A percentile compares a stretch with the other conserved stretches of the same genome.
These are phyloP conservation scores for Solanum neorickii DNA, from an alignment of 257 asterid genomes.

Conservation along the genomic window DNA sequence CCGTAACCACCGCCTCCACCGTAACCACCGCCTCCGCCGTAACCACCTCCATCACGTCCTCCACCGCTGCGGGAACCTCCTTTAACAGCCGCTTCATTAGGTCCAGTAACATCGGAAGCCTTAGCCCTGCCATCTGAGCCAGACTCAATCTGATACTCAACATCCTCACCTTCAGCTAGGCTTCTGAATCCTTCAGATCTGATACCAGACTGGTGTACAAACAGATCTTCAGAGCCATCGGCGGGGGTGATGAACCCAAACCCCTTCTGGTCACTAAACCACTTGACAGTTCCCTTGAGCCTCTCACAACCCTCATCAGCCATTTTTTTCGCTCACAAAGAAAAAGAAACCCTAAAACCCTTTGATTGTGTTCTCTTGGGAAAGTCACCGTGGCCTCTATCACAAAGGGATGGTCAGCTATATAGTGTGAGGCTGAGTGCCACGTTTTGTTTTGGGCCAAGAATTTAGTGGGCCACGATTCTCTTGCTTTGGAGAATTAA, in stretches of 20 bases:
- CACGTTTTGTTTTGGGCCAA: neutral
- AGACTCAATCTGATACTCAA: constrained; percentile 42
- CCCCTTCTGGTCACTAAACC: constrained; percentile 80
- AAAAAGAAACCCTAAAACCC: neutral
- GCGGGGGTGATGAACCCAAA: constrained; percentile 84
- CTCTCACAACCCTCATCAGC: constrained; percentile 19
- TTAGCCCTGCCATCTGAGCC: constrained; percentile 29
- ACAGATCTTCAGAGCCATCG: constrained; percentile 72
- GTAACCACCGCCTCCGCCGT: neutral
- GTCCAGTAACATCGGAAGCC: constrained; percentile 28
- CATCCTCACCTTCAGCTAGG: constrained; percentile 63
- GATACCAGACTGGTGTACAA: constrained; percentile 75
- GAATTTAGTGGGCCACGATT: neutral
- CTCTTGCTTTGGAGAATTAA: neutral
- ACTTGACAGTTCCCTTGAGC: constrained; percentile 58
- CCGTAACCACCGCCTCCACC: constrained; percentile 8
- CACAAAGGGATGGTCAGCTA: neutral
- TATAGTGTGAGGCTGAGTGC: neutral
- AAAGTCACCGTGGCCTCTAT: neutral
- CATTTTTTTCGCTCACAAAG: neutral
- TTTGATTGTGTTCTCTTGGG: neutral
- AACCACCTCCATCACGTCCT: neutral
- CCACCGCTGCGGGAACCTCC: constrained; percentile 16
- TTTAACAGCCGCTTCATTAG: constrained; percentile 21
- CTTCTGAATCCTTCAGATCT: constrained; percentile 60